Base-by-base conservation (phyloP, 2,329 filamentous ascomycete species). In the Botrytis fragariae region DNA sequence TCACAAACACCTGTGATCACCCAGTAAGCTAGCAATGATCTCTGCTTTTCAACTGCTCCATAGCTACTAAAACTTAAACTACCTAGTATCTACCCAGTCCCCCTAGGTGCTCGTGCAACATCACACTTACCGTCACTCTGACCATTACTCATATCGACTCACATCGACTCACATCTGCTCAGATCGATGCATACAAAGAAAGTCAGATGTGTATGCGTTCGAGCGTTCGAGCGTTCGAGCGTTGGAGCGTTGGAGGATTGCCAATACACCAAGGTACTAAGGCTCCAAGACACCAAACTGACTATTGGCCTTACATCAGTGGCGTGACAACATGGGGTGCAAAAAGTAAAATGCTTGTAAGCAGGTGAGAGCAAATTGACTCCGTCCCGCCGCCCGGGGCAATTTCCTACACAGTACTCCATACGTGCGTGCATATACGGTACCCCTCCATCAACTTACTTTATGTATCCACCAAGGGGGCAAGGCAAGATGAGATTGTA, bases 401-500 rank as follows among this genome's bases (percentile, higher is more conserved):
- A 57, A 29, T 57, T 29, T 29, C 16, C 48, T 54, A 51, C 25
- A 51, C 7, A 51, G n/a, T 54, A 8, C 51, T 54, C n/a, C n/a
- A 29, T 18, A 54, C 14, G 51, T 29, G n/a, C n/a, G 51, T 54
- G n/a, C 51, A 54, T 54, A 29, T 57, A 57, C 51, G 57, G 18
- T 35, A 37, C 20, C 44, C 64, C 32, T 67, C 25, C 6, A 29
- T 63, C 22, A 42, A 20, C 39, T 32, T 18, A 16, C 35, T 25
- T 16, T n/a, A n/a, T 42, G 35, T 45, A 64, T 45, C 64, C 64
- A 67, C 35, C 45, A 67, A 42, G 48, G 65, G 35, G 65, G 25
- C 25, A 57, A 57, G 51, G 51, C 51, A 29, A 57, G n/a, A 57
- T 57, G 32, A 68, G 51, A 32, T 42, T 57, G 48, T 37, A 44